Conservation (phyloP, 768 basidiomycete genomes). For the Leccinum variicolor region DNA sequence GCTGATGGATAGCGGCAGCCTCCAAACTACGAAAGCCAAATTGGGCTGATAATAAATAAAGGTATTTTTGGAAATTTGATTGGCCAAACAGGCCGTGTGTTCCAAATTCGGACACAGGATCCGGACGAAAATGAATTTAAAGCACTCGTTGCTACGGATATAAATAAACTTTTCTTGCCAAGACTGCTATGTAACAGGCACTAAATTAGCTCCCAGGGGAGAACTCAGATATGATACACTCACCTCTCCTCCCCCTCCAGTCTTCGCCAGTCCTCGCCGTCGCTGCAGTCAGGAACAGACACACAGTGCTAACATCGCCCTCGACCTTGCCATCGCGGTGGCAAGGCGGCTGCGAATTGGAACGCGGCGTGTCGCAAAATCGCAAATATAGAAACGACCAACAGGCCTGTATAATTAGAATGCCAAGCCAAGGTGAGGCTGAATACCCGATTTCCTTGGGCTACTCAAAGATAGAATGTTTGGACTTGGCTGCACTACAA, state of each 20-base stretch:
- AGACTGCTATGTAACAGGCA: slow-evolving; percentile 31
- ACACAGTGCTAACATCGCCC: background rate
- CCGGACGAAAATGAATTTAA: slow-evolving; percentile 18
- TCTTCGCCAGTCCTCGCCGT: background rate
- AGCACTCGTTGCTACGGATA: slow-evolving; percentile 16
- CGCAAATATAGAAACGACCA: slow-evolving; percentile 20
- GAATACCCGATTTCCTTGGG: slow-evolving; percentile 29
- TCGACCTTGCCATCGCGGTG: background rate
- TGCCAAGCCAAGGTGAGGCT: slow-evolving; percentile 42
- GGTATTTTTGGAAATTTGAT: slow-evolving; percentile 19
- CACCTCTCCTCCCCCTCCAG: background rate
- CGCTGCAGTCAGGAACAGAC: background rate
- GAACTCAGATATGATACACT: background rate
- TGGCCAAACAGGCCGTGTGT: slow-evolving; percentile 17
- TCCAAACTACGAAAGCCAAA: slow-evolving; percentile 12
- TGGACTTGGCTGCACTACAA: slow-evolving; percentile 45
- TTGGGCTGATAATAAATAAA: slow-evolving; percentile 16
- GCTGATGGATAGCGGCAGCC: slow-evolving; percentile 4
- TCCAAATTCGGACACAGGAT: slow-evolving; percentile 13
- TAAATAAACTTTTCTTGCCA: slow-evolving; percentile 32
- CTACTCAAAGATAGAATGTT: slow-evolving; percentile 44
- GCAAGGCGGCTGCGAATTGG: background rate
- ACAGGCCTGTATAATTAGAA: slow-evolving; percentile 37
- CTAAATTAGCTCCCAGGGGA: slow-evolving; percentile 20
- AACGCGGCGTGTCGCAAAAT: slow-evolving; percentile 6